Evolutionary conservation across 1,284 basidiomycete species (phyloP).

Genomic region (Cryptococcus sp.): DNA sequence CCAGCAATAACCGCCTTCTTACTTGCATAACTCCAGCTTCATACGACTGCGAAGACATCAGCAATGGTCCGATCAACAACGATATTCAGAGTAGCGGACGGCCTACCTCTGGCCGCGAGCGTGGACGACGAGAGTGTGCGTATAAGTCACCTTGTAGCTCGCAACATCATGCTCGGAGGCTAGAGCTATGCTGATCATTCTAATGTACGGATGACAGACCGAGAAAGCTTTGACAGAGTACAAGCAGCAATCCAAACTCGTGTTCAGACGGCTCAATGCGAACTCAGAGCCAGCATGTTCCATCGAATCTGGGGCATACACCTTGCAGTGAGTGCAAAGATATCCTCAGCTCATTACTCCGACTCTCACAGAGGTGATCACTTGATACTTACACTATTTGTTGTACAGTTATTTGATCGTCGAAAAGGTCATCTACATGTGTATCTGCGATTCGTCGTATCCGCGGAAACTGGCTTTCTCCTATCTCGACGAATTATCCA

Average conservation of each 20-base stretch:
- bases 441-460: slow-evolving; percentile 95
- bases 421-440: slow-evolving; percentile 91
- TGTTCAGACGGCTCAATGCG: slow-evolving; percentile 89
- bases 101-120: slow-evolving; percentile 86
- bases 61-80: slow-evolving; percentile 89
- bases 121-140: slow-evolving; percentile 91
- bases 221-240: slow-evolving; percentile 92
- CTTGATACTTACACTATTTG: not conserved
- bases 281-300: slow-evolving; percentile 94
- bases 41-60: too few relatives aligned
- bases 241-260: slow-evolving; percentile 96
- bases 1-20: too few relatives aligned
- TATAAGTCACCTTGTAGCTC: slow-evolving; percentile 1
- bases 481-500: slow-evolving; percentile 94
- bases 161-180: not conserved
- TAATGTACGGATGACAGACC: slow-evolving; percentile 62
- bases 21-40: too few relatives aligned
- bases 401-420: slow-evolving; percentile 82
- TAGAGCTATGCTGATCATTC: not conserved
- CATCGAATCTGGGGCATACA: slow-evolving; percentile 93
- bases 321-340: slow-evolving; percentile 71
- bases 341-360: not conserved
- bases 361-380: not conserved
- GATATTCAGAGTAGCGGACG: slow-evolving; percentile 86
- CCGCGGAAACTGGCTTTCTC: slow-evolving; percentile 97